Conservation (phyloP, 495 filamentous ascomycete genomes). For the Xylaria longipes region DNA sequence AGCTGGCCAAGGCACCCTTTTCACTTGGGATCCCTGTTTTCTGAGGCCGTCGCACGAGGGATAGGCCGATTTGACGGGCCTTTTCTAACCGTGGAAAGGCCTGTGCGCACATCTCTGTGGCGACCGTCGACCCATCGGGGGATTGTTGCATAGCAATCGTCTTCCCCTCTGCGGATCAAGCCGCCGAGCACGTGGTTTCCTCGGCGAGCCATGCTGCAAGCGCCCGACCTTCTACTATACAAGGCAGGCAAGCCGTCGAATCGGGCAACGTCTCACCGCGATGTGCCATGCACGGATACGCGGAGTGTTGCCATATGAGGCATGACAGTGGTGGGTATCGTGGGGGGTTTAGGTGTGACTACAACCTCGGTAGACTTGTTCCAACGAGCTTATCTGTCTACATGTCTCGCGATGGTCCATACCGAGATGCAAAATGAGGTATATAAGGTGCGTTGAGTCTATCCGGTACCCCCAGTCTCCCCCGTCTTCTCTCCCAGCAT, state of each 20-base stretch:
- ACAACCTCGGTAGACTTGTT: constrained; percentile 9
- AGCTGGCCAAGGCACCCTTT: constrained; percentile 22
- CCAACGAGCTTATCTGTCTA: not conserved
- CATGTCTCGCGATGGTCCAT: not conserved
- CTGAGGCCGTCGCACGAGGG: constrained; percentile 7
- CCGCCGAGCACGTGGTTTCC: constrained; percentile 20
- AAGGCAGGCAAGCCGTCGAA: constrained; percentile 11
- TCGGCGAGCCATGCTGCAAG: not conserved
- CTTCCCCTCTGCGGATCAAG: constrained; percentile 9
- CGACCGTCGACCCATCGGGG: constrained; percentile 11
- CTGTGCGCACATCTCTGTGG: constrained; percentile 20
- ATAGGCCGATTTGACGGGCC: constrained; percentile 15
- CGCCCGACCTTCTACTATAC: constrained; percentile 13
- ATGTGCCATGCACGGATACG: constrained; percentile 9
- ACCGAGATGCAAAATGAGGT: not conserved
- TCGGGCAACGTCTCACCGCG: not conserved
- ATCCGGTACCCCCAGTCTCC: not conserved
- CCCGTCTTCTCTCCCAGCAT: constrained; percentile 13
- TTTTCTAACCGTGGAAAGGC: constrained; percentile 21
- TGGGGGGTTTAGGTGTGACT: constrained; percentile 17
- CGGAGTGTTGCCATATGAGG: constrained; percentile 19
- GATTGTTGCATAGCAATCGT: constrained; percentile 12
- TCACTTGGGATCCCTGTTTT: constrained; percentile 22
- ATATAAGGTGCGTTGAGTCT: constrained; percentile 12
- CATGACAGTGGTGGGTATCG: constrained; percentile 22